These are phyloP conservation scores for Dichotomocladium elegans DNA, from an alignment of 371 early-diverging fungal genomes.

Conservation along the genomic window DNA sequence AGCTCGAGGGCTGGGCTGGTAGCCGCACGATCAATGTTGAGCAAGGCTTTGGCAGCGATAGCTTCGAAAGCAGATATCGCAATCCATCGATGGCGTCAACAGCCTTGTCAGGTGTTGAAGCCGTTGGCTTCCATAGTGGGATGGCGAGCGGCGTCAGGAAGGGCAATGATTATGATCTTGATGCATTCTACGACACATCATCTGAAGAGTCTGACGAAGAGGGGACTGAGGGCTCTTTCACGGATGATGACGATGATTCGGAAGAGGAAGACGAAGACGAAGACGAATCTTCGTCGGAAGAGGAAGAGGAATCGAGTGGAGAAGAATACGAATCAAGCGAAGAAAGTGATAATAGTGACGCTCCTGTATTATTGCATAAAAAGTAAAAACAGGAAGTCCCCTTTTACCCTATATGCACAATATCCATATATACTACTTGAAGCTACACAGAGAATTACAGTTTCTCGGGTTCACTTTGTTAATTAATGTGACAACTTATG, in stretches of 20 bases:
- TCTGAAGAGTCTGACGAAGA: slow-evolving; percentile 27
- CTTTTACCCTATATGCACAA: too few species aligned
- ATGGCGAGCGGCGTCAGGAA: slow-evolving; percentile 32
- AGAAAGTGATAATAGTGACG: not conserved
- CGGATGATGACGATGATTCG: slow-evolving; percentile 25
- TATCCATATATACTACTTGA: too few species aligned
- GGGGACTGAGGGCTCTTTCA: slow-evolving; percentile 18
- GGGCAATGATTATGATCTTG: slow-evolving; percentile 53
- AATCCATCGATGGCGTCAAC: slow-evolving; percentile 26
- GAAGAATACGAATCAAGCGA: not conserved
- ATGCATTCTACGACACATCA: slow-evolving; percentile 48
- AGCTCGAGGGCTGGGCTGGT: slow-evolving; percentile 46
- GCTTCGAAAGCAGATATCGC: slow-evolving; percentile 34
- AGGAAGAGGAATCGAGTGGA: not conserved
- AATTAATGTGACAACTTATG: too few species aligned
- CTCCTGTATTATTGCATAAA: not conserved
- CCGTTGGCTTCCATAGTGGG: slow-evolving; percentile 27
- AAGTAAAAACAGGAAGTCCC: too few species aligned
- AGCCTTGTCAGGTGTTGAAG: slow-evolving; percentile 44
- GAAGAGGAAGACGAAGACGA: slow-evolving; percentile 16
- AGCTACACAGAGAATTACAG: too few species aligned
- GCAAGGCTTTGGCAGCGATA: slow-evolving; percentile 56
- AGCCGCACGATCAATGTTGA: slow-evolving; percentile 39
- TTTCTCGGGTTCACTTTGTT: too few species aligned
- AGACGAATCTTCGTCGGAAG: slow-evolving; percentile 3